Conservation (phyloP, 805 yeast genomes). For the Citeromyces matritensis region DNA sequence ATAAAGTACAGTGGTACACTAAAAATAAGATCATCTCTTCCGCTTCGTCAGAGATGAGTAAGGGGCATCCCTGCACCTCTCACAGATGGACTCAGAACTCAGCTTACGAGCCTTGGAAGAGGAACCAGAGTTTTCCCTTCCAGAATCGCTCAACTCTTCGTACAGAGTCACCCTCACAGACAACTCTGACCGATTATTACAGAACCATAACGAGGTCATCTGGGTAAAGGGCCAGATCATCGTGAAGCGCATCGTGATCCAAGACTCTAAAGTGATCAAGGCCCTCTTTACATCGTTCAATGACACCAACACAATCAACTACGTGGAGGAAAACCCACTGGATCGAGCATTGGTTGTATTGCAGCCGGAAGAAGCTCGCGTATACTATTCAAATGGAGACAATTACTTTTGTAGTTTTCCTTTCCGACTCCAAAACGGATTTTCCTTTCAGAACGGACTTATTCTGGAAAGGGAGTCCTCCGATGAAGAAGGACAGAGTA, state of each 20-base stretch:
- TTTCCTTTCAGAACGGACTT: slow-evolving; percentile 55
- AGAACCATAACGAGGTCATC: slow-evolving; percentile 19
- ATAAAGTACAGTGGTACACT: no score
- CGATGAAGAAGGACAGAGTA: slow-evolving; percentile 6
- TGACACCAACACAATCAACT: slow-evolving; percentile 5
- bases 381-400: slow-evolving; percentile 48
- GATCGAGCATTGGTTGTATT: slow-evolving; percentile 42
- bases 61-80: no score
- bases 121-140: no score
- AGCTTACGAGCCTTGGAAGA: no score
- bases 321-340: slow-evolving; percentile 3
- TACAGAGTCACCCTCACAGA: no score
- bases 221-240: slow-evolving; percentile 36
- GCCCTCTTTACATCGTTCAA: slow-evolving; percentile 50
- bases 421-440: slow-evolving; percentile 42
- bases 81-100: no score
- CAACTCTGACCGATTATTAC: slow-evolving; percentile 4
- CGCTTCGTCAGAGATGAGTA: no score
- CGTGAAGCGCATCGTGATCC: slow-evolving; percentile 26
- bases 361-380: slow-evolving; percentile 40
- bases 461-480: slow-evolving; percentile 31
- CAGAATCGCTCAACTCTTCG: no score
- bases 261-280: slow-evolving; percentile 32
- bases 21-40: no score
- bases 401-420: slow-evolving; percentile 54